phyloP scores from a whole-genome alignment of 805 yeast species.

The Candida ovalis region DNA sequence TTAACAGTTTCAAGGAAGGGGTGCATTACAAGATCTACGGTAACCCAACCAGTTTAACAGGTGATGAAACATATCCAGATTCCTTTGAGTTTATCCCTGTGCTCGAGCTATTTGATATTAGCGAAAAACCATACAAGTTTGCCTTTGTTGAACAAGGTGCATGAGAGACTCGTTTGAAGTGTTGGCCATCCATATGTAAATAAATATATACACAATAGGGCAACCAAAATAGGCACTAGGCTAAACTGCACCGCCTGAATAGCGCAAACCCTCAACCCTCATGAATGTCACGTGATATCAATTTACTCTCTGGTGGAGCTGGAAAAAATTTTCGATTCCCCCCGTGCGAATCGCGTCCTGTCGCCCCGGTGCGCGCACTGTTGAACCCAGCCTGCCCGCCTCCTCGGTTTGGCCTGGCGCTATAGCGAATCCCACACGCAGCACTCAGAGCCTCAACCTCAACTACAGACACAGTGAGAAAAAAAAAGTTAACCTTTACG shows the following conservation, averaged over 20 bases:
- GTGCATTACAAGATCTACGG: constrained; percentile 24
- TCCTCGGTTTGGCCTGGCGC: not conserved
- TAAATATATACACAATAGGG: not conserved
- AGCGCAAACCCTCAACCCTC: not conserved
- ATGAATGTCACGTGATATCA: not conserved
- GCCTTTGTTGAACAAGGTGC: constrained; percentile 11
- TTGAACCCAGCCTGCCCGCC: not conserved
- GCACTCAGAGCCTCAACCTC: not conserved
- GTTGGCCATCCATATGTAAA: not conserved
- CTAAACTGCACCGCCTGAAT: not conserved
- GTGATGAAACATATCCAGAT: constrained; percentile 1
- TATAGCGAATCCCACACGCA: not conserved
- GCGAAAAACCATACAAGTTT: constrained; percentile 3
- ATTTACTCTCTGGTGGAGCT: too few species aligned
- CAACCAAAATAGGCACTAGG: not conserved
- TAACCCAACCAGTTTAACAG: constrained; percentile 4
- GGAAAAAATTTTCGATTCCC: too few species aligned
- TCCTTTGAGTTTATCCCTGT: constrained; percentile 26
- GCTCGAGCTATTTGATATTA: constrained; percentile 9
- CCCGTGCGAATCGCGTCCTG: not conserved
- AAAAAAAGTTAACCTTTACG: not conserved
- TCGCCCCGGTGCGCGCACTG: not conserved
- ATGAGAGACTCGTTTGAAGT: too few species aligned
- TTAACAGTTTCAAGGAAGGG: constrained; percentile 33
- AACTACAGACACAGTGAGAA: not conserved